Evolutionary conservation across 176 grass and related monocot species (phyloP), one percentile per base, ranked within the genome.

Genomic region (Poa annua): DNA sequence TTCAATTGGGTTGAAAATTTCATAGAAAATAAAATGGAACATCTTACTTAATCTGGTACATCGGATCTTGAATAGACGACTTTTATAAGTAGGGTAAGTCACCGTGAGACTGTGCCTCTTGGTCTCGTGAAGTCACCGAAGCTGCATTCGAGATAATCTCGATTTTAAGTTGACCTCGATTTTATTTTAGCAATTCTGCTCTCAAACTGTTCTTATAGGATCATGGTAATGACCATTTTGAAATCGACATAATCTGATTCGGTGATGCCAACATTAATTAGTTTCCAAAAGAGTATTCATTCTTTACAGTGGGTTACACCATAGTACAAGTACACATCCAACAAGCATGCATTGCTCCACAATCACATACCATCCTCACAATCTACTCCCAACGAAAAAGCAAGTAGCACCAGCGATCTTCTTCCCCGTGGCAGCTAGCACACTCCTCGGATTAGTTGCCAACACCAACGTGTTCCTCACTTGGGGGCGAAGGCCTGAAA

Each of bases 401-500:
- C 53, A 69, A 68, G 57, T 49, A 34, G 2, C 81, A 49, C 81
- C 55, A 72, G 4, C 78, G 71, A 49, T 83, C 50, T 80, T 59
- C 69, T 68, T 80, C 59, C 85, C 74, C 57, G 71, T 82, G 73
- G 47, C 49, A 34, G 61, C 29, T 53, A 39, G 20, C 74, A 59
- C 10, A 36, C 35, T 49, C 70, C 56, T 88, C 45, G 12, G 77
- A 74, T 16, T 74, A 52, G 71, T 74, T 20, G 65, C 49, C 32
- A 79, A 61, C 38, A 79, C 39, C 67, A 75, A 61, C 20, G 21
- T 14, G 22, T 8, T 49, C 83, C 80, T 99, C 81, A 99, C 86
- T 96, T 96, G 24, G 93, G 85, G 50, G 66, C 88, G 87, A 99
- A 99, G 38, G 93, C 96, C 93, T 96, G 66, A 19, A 85, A 61